A percentile compares a stretch with the other conserved stretches of the same genome.
phyloP scores from a whole-genome alignment of 2,329 filamentous ascomycete genomes.

The Xylaria sp. region DNA sequence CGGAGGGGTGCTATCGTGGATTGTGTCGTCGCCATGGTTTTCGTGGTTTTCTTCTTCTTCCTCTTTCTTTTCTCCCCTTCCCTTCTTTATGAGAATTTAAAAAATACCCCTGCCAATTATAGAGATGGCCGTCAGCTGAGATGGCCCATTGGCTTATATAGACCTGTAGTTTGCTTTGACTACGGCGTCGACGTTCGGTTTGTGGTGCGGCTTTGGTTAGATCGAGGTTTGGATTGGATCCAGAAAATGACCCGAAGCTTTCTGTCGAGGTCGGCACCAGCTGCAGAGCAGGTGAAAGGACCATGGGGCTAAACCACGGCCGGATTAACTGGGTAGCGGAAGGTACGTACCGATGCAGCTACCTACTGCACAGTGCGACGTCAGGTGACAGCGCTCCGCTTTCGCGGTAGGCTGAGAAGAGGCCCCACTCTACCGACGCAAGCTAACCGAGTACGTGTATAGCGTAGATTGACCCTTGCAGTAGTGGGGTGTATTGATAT shows the following conservation, averaged over 20 bases:
- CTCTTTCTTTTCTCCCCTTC: neutral
- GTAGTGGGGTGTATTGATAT: no score
- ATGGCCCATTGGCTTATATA: neutral
- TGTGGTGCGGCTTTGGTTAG: neutral
- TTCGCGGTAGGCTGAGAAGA: no score
- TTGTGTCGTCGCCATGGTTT: slow-evolving; percentile 13
- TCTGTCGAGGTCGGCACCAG: neutral
- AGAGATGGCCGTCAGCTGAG: neutral
- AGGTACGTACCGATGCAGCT: no score
- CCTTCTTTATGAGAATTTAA: neutral
- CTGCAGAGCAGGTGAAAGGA: neutral
- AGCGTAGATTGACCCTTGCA: no score
- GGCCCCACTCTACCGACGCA: no score
- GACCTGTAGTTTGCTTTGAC: neutral
- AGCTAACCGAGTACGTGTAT: no score
- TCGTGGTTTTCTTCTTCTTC: neutral
- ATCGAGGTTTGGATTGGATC: neutral
- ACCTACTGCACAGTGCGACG: no score
- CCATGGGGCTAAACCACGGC: neutral
- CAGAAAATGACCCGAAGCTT: neutral
- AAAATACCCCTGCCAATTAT: neutral
- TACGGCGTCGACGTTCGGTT: neutral
- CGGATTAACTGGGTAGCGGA: neutral
- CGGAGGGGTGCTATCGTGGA: slow-evolving; percentile 23
- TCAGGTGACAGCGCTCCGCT: no score